phyloP scores from a whole-genome alignment of 139 green algal species.

The Pleodorina starrii region DNA sequence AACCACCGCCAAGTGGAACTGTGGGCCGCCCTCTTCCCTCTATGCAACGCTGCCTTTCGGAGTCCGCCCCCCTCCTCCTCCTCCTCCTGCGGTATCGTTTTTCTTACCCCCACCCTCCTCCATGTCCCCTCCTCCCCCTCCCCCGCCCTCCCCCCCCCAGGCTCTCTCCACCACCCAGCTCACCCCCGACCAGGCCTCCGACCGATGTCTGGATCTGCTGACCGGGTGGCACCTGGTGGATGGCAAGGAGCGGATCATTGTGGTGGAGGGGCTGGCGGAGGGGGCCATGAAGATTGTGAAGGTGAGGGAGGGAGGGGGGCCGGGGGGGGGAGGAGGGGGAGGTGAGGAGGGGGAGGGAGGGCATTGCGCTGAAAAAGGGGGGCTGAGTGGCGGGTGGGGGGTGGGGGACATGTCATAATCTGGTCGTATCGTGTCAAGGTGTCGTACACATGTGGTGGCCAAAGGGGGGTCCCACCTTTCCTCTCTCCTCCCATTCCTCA shows the following conservation, averaged over 20 bases:
- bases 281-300: slow-evolving; percentile 55
- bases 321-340: not conserved
- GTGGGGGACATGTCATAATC: not conserved
- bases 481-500: not conserved
- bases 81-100: not conserved
- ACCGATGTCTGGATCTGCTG: slow-evolving; percentile 61
- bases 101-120: not conserved
- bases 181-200: slow-evolving; percentile 47
- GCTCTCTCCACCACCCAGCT: slow-evolving; percentile 67
- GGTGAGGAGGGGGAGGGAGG: not conserved
- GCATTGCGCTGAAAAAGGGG: not conserved
- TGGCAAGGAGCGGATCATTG: slow-evolving; percentile 67
- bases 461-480: too few relatives aligned
- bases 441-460: too few relatives aligned
- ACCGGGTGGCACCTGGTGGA: slow-evolving; percentile 81
- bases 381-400: not conserved
- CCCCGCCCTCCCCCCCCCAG: slow-evolving; percentile 20
- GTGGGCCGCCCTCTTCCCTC: not conserved
- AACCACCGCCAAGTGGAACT: too few relatives aligned
- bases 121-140: not conserved
- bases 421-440: too few relatives aligned
- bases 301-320: not conserved
- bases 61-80: not conserved
- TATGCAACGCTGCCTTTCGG: too few relatives aligned
- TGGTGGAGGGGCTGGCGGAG: slow-evolving; percentile 67